Base-by-base conservation (phyloP, 345 rosid genomes). In the Nasturtium officinale region DNA sequence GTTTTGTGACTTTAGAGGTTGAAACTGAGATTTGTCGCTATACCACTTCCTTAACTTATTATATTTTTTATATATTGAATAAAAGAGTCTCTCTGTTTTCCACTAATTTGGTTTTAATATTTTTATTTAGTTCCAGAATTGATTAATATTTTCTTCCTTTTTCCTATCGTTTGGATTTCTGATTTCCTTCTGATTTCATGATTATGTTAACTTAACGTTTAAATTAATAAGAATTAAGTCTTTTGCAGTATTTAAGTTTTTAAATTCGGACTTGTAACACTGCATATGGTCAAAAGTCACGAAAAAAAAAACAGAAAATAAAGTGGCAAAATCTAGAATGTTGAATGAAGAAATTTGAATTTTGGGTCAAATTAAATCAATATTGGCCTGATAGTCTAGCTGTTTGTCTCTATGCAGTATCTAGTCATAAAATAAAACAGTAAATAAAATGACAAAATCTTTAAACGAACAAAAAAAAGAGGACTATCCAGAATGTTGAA, bases 71-170 rank as follows among this genome's bases (percentile, higher is more conserved):
- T 23, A 71, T 61, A 71, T 9, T 9, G 40, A 42, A 53, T 25
- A 21, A 45, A 15, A 20, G 9, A 52, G 76, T 62, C 63, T 23
- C 46, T 72, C 4, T 3, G 55, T 72, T 54, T 42, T n/a, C 77
- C 62, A 54, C 37, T 54, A 33, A 63, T 52, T 61, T 51, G 1
- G 12, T 7, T 18, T 72, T 60, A 20, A 43, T 33, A 10, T 38
- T 38, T 45, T 47, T 29, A 45, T 45, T 5, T 10, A 10, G 4
- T 50, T 18, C 12, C 1, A n/a, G 28, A 21, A 21, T 33, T 68
- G 40, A 38, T 40, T 68, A 54, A 26, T 7, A 15, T 38, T 48
- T 71, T 16, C 20, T 2, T 32, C 28, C 23, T 3, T 37, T 28
- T 68, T 18, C 2, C 13, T 15, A 11, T 17, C 48, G 25, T 63